These are phyloP conservation scores for Oryza nivara DNA, from an alignment of 176 grass and related monocot genomes.

Conservation along the genomic window DNA sequence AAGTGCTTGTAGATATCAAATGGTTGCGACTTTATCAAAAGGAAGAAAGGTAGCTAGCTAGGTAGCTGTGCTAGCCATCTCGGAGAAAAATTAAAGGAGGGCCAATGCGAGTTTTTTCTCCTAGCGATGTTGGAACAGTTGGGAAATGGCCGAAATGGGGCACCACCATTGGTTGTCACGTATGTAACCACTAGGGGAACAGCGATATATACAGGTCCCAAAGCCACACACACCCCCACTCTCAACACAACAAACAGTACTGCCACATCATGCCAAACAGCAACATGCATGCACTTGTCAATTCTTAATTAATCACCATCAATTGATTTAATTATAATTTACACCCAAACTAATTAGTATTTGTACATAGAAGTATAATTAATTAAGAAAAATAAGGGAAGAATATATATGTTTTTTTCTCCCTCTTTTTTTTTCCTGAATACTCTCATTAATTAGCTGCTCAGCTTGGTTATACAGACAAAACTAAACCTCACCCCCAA, in stretches of 20 bases:
- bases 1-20: constrained; percentile 44
- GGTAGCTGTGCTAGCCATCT: not conserved
- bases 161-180: constrained; percentile 44
- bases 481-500: constrained; percentile 27
- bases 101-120: constrained; percentile 38
- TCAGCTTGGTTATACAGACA: constrained; percentile 16
- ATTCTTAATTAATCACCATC: not conserved
- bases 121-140: constrained; percentile 20
- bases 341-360: not conserved
- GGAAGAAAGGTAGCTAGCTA: not conserved
- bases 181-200: constrained; percentile 56
- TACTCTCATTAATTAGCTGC: not conserved
- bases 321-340: not conserved
- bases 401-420: not conserved
- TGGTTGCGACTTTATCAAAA: constrained; percentile 43
- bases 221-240: constrained; percentile 2
- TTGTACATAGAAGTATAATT: not conserved
- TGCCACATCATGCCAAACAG: not conserved
- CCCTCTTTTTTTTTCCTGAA: not conserved
- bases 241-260: constrained; percentile 13
- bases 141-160: constrained; percentile 18
- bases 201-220: constrained; percentile 32
- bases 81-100: not conserved
- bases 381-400: not conserved
- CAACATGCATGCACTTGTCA: constrained; percentile 19